These are phyloP conservation scores for Neohortaea acidophila DNA, from an alignment of 495 filamentous ascomycete genomes.

Conservation along the genomic window DNA sequence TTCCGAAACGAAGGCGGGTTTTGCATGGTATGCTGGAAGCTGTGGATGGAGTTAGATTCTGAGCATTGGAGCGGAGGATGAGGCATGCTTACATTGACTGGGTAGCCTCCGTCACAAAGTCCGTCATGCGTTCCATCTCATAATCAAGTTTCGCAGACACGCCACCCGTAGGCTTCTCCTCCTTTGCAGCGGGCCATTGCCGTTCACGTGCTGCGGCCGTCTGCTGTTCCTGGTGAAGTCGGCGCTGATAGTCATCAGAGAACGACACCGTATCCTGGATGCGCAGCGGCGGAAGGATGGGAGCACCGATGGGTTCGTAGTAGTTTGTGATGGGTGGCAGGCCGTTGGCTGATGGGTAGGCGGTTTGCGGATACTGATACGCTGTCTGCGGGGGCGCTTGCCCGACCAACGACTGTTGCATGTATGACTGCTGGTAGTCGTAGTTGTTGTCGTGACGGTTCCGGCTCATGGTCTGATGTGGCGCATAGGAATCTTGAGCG, in stretches of 20 bases:
- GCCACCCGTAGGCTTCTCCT: slow-evolving; percentile 46
- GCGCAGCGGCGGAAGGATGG: slow-evolving; percentile 26
- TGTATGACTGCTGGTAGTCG: slow-evolving; percentile 24
- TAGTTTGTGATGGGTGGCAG: slow-evolving; percentile 21
- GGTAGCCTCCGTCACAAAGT: slow-evolving; percentile 91
- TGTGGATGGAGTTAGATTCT: slow-evolving; percentile 63
- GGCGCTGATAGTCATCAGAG: slow-evolving; percentile 20
- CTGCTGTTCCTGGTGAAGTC: slow-evolving; percentile 17
- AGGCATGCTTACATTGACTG: slow-evolving; percentile 60
- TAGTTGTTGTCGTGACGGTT: slow-evolving; percentile 21
- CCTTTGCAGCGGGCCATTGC: slow-evolving; percentile 18
- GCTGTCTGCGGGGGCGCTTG: slow-evolving; percentile 11
- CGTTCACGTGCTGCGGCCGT: slow-evolving; percentile 12
- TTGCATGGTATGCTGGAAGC: slow-evolving; percentile 51
- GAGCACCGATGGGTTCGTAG: slow-evolving; percentile 23
- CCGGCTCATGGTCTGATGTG: slow-evolving; percentile 19
- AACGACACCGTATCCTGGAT: slow-evolving; percentile 18
- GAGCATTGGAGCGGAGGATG: slow-evolving; percentile 44
- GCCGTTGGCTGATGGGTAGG: slow-evolving; percentile 23
- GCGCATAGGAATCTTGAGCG: slow-evolving; percentile 20
- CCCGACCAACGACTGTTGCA: slow-evolving; percentile 17
- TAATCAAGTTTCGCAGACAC: slow-evolving; percentile 96
- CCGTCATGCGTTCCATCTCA: slow-evolving; percentile 95
- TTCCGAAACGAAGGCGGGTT: slow-evolving; percentile 75
- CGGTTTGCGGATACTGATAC: slow-evolving; percentile 18